Conservation (phyloP, 2,329 filamentous ascomycete species). For the Colletotrichum agaves region DNA sequence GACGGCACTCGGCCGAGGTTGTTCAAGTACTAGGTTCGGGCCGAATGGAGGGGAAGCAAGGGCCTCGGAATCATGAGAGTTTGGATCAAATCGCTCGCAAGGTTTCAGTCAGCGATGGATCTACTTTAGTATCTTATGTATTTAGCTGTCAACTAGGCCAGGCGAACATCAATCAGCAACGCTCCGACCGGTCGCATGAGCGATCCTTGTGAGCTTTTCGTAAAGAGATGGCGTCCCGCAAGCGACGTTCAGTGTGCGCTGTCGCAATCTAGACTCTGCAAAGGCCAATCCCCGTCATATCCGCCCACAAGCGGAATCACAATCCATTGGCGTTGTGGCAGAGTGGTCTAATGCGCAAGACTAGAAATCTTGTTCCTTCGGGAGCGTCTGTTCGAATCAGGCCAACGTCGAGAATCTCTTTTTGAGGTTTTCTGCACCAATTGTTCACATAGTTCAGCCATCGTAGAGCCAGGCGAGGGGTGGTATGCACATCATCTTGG, state of each 20-base stretch:
- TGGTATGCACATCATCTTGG: background rate
- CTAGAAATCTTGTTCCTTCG: slow-evolving; percentile 38
- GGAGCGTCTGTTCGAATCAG: slow-evolving; percentile 38
- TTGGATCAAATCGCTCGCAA: background rate
- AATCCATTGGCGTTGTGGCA: slow-evolving; percentile 30
- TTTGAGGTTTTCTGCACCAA: background rate
- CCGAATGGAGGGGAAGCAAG: too few species aligned
- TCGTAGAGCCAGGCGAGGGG: background rate
- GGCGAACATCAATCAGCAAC: background rate
- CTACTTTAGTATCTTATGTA: too few species aligned
- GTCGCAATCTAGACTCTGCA: background rate
- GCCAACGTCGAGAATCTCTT: slow-evolving; percentile 25
- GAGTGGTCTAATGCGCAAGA: slow-evolving; percentile 38
- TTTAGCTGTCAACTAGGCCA: background rate
- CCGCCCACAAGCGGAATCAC: slow-evolving; percentile 12
- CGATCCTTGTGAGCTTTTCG: too few species aligned
- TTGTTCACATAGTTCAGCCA: background rate
- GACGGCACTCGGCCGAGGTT: slow-evolving; percentile 49
- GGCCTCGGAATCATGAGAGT: background rate
- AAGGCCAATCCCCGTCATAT: background rate
- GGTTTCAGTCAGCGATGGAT: too few species aligned
- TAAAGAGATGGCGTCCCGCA: background rate
- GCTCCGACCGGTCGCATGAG: too few species aligned
- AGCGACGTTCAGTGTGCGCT: background rate
- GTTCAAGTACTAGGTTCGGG: slow-evolving; percentile 51